Evolutionary conservation across 345 rosid species (phyloP), one percentile per base, ranked within the genome.

Genomic region (Gossypium longicalyx): DNA sequence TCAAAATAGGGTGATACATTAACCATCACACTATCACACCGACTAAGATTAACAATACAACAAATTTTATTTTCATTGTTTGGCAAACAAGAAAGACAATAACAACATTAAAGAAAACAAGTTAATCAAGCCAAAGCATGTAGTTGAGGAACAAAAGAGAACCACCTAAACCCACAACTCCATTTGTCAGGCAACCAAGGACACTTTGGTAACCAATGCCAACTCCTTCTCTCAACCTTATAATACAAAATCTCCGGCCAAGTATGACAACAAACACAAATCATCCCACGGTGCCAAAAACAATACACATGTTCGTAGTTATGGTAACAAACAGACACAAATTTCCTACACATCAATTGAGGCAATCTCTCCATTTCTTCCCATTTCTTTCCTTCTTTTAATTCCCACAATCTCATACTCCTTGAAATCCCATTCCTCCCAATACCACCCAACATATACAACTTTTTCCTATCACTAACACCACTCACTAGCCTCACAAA

Each of bases 241-340:
- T 77, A 94, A 58, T 88, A 94, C 77, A 94, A 76, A 71, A 94
- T 86, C 89, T 94, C 98, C 8, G 98, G 98, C 98, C 98, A 94
- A 3, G 89, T 89, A 22, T 92, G 88, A 81, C 98, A 94, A 89
- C 93, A 92, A 20, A 92, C 77, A 70, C 94, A 92, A 4, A 94
- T 83, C 89, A 87, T 86, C 5, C 88, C 97, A 16, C 81, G 85
- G 41, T 94, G 98, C 93, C 97, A 94, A 38, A 94, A 63, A 73
- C 97, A 90, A 38, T 90, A 89, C 16, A 92, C 92, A 63, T 90
- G 93, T 71, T 88, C 97, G 58, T 94, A 94, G 20, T 88, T 89
- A 57, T 94, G 97, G 79, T 94, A 94, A 67, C 94, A 92, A 4
- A 94, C 92, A 17, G 91, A 89, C 81, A 89, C 77, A 27, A 94